A percentile compares a stretch with the other conserved stretches of the same genome.
Evolutionary conservation across 257 asterid species (phyloP).

Genomic region (Plantago major): DNA sequence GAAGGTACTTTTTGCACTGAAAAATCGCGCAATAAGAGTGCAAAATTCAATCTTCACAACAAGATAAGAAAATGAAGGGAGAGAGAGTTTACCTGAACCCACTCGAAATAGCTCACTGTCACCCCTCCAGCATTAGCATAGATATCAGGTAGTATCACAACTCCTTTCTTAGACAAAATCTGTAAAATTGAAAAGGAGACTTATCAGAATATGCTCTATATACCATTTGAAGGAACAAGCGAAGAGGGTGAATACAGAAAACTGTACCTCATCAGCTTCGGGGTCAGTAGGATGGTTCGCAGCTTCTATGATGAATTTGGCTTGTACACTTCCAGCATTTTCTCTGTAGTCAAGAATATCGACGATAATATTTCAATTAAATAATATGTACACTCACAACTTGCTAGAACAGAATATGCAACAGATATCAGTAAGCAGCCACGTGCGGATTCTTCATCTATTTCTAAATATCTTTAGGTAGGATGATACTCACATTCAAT

Average conservation of each 20-base stretch:
- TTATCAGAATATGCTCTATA: constrained; percentile 3
- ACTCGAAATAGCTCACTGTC: constrained; percentile 88
- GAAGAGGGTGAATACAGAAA: not conserved
- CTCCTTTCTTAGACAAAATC: constrained; percentile 79
- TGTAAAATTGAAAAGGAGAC: constrained; percentile 23
- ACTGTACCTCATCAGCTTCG: constrained; percentile 82
- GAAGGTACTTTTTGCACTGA: too few relatives aligned
- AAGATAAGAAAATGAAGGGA: not conserved
- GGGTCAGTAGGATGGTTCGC: constrained; percentile 97
- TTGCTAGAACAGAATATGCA: not conserved
- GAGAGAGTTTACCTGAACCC: constrained; percentile 75
- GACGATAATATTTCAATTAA: constrained; percentile 12
- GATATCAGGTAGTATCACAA: constrained; percentile 74
- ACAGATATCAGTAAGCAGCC: constrained; percentile 10
- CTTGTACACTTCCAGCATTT: constrained; percentile 65
- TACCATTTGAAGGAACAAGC: constrained; percentile 2
- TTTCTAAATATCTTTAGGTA: not conserved
- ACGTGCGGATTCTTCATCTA: not conserved
- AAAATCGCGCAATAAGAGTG: not conserved
- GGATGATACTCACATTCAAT: not conserved
- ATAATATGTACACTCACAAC: constrained; percentile 2
- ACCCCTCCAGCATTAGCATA: constrained; percentile 93
- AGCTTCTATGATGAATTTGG: constrained; percentile 78
- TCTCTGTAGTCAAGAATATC: constrained; percentile 44
- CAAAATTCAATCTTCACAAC: not conserved